Percentiles rank a stretch among this genome's conserved stretches.
phyloP scores from a whole-genome alignment of 352 stramenopile species.

The Pythium pyrilobum region DNA sequence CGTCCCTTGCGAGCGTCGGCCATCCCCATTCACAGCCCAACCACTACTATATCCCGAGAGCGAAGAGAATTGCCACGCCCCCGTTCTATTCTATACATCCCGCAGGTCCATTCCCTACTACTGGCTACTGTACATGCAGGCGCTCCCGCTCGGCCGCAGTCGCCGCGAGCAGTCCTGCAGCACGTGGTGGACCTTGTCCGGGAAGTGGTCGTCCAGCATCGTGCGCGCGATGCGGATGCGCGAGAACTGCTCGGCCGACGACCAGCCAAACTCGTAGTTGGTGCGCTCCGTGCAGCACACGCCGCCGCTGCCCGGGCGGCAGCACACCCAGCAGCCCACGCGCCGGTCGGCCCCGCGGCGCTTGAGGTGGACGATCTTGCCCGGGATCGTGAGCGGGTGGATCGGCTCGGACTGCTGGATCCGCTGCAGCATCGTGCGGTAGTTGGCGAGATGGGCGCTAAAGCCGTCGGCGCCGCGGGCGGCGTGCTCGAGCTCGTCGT shows the following conservation, averaged over 20 bases:
- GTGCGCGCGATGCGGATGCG: constrained; percentile 75
- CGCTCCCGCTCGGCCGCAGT: constrained; percentile 27
- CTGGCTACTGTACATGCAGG: constrained; percentile 27
- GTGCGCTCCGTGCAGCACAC: constrained; percentile 81
- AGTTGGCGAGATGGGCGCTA: constrained; percentile 62
- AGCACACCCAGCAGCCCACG: constrained; percentile 78
- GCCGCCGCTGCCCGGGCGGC: constrained; percentile 60
- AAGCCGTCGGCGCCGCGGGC: constrained; percentile 27
- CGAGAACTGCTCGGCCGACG: constrained; percentile 49
- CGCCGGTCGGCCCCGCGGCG: constrained; percentile 29
- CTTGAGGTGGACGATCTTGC: constrained; percentile 70
- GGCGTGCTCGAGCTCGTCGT: constrained; percentile 25
- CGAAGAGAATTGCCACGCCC: no score
- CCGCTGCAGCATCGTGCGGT: constrained; percentile 78
- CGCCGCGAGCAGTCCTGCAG: constrained; percentile 66
- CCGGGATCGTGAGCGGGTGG: constrained; percentile 73
- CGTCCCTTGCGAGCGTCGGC: no score
- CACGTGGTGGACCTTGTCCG: constrained; percentile 85
- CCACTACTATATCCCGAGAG: no score
- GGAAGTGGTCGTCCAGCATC: constrained; percentile 87
- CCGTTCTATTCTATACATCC: not conserved
- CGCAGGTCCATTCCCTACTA: constrained; percentile 3
- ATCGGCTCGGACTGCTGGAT: constrained; percentile 81
- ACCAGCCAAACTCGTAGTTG: constrained; percentile 78
- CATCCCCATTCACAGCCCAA: no score